Percentiles rank a stretch among this genome's conserved stretches.
phyloP scores from a whole-genome alignment of 768 basidiomycete genomes.

The Kwoniella botswanensis region DNA sequence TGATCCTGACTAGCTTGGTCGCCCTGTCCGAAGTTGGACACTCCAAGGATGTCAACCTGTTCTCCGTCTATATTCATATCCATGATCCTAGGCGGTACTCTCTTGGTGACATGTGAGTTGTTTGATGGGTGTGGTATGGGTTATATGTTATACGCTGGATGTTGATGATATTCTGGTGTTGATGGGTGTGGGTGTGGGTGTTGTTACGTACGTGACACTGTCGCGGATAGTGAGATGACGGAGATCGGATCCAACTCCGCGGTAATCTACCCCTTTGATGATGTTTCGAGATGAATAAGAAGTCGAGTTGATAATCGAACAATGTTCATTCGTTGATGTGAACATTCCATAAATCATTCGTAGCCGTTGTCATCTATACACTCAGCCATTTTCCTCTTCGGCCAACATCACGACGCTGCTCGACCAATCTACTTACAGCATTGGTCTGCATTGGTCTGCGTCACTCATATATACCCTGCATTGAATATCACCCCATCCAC shows the following conservation, averaged over 20 bases:
- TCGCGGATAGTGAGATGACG: not conserved
- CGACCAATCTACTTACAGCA: not conserved
- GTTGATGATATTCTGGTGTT: too few species aligned
- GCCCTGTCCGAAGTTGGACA: not conserved
- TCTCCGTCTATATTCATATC: not conserved
- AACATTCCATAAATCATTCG: too few species aligned
- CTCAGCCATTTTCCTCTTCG: not conserved
- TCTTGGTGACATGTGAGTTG: too few species aligned
- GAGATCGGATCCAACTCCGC: not conserved
- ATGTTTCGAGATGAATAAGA: not conserved
- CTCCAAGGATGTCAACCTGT: not conserved
- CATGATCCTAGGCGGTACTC: not conserved
- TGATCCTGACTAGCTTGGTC: not conserved
- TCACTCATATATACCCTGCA: slow-evolving; percentile 10
- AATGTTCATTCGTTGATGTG: too few species aligned
- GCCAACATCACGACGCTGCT: too few species aligned
- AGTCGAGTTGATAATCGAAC: too few species aligned
- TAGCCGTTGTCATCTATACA: not conserved
- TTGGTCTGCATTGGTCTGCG: not conserved
- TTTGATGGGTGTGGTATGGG: too few species aligned
- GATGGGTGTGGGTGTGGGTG: too few species aligned
- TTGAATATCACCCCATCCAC: not conserved
- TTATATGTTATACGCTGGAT: too few species aligned
- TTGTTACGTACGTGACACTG: not conserved
- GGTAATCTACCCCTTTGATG: not conserved